These are phyloP conservation scores for Cladosporium velox DNA, from an alignment of 2,329 filamentous ascomycete genomes.

Conservation along the genomic window DNA sequence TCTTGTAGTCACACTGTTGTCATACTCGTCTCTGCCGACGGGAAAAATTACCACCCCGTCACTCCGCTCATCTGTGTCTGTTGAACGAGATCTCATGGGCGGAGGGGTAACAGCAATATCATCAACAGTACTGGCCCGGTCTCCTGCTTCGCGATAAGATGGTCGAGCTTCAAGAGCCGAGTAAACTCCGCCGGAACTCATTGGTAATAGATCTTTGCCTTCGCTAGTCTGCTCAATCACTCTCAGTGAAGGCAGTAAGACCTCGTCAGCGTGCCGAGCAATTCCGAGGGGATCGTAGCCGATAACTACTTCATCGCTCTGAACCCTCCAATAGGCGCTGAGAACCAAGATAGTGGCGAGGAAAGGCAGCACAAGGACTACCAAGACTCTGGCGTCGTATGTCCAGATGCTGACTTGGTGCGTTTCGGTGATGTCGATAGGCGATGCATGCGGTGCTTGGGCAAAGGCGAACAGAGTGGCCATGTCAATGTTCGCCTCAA, in stretches of 20 bases:
- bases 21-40: neutral
- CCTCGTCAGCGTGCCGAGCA: neutral
- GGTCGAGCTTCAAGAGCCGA: neutral
- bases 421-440: neutral
- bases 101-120: neutral
- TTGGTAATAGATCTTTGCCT: neutral
- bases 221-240: neutral
- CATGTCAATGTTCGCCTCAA: neutral
- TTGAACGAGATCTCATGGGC: neutral
- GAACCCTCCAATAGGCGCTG: neutral
- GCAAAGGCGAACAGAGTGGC: constrained; percentile 1
- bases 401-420: neutral
- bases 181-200: neutral
- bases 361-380: neutral
- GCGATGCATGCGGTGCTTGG: neutral
- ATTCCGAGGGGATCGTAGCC: neutral
- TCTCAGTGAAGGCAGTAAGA: neutral
- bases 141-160: neutral
- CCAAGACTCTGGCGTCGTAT: neutral
- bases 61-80: neutral
- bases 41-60: neutral
- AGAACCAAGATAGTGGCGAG: neutral
- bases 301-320: neutral
- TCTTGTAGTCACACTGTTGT: neutral
- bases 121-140: neutral